These are phyloP conservation scores for Candida tropicalis DNA, from an alignment of 1,139 yeast species.

Conservation along the genomic window DNA sequence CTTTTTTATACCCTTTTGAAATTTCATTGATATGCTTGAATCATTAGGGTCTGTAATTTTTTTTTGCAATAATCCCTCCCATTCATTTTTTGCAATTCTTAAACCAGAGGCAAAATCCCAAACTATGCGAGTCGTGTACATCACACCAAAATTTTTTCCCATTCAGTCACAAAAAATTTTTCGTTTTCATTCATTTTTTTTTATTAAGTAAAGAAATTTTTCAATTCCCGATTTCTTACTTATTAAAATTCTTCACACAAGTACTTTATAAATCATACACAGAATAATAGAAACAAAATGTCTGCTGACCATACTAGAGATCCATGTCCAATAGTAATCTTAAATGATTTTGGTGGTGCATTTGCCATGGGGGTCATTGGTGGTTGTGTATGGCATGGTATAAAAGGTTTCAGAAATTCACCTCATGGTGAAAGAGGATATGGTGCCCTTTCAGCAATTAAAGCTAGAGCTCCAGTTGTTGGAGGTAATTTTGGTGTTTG, in stretches of 20 bases:
- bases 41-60: background rate
- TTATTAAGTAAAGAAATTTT: background rate
- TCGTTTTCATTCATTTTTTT: background rate
- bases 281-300: conserved; percentile 36
- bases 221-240: background rate
- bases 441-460: conserved; percentile 88
- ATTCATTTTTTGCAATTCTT: background rate
- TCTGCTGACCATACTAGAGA: conserved; percentile 98
- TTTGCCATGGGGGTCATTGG: conserved; percentile 98
- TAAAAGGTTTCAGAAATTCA: conserved; percentile 97
- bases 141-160: background rate
- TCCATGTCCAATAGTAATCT: conserved; percentile 96
- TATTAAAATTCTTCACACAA: background rate
- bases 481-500: conserved; percentile 99
- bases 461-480: conserved; percentile 96
- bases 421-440: conserved; percentile 93
- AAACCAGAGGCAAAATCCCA: background rate
- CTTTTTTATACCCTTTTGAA: background rate
- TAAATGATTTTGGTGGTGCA: conserved; percentile 98
- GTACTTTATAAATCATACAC: background rate
- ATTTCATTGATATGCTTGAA: background rate
- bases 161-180: conserved; percentile 1
- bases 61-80: background rate
- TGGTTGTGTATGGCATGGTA: conserved; percentile 98
- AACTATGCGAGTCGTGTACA: background rate